phyloP scores from a whole-genome alignment of 306 rosid genomes.

The Gillenia trifoliata region DNA sequence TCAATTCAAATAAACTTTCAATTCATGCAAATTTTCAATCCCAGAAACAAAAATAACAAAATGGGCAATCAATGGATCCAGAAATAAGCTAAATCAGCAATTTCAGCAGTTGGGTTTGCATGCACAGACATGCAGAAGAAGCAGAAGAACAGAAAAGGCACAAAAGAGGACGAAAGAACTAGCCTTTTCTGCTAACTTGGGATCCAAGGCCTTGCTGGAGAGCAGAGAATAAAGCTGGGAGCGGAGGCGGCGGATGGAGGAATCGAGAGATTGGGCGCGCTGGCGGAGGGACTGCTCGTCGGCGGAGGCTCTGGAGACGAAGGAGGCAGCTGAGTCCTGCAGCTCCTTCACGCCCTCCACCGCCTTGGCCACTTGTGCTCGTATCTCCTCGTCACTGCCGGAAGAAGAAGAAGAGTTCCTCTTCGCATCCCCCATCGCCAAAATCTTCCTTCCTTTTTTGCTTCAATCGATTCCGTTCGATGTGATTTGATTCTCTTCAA shows the following conservation, averaged over 20 bases:
- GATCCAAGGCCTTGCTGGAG: slow-evolving; percentile 40
- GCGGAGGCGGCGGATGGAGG: slow-evolving; percentile 61
- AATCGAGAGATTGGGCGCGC: slow-evolving; percentile 52
- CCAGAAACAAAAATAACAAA: neutral
- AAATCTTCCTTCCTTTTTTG: neutral
- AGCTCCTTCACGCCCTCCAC: slow-evolving; percentile 72
- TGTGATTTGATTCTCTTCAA: neutral
- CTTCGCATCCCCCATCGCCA: slow-evolving; percentile 23
- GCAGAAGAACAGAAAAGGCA: neutral
- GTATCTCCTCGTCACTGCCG: slow-evolving; percentile 25
- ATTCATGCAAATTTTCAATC: neutral
- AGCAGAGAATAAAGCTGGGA: slow-evolving; percentile 53
- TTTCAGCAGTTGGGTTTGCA: neutral
- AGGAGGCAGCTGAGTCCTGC: slow-evolving; percentile 53
- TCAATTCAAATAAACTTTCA: neutral
- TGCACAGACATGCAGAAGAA: slow-evolving; percentile 2
- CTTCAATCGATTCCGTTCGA: neutral
- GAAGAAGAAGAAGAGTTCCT: neutral
- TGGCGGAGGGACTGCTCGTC: slow-evolving; percentile 79
- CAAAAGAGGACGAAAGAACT: neutral
- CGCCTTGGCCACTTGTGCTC: slow-evolving; percentile 49
- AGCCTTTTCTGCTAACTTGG: slow-evolving; percentile 64
- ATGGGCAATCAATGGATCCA: neutral
- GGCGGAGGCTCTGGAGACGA: slow-evolving; percentile 36
- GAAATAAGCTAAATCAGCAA: neutral